Conservation (phyloP, 805 yeast species). For the Teunomyces funiuensis region DNA sequence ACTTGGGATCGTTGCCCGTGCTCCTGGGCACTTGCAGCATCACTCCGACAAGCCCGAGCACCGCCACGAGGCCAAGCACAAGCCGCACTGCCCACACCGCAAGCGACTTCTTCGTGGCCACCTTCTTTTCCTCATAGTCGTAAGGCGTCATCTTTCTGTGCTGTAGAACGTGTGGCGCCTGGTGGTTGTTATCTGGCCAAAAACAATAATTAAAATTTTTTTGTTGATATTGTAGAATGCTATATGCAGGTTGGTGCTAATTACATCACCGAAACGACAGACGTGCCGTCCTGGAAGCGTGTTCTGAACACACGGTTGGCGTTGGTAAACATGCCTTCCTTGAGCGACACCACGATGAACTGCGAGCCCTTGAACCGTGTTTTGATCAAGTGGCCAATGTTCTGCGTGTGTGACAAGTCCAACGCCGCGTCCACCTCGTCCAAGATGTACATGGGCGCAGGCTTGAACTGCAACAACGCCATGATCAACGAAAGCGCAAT, state of each 20-base stretch:
- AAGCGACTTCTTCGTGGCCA: neutral
- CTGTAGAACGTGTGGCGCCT: constrained; percentile 7
- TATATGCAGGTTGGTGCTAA: constrained; percentile 6
- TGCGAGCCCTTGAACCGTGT: constrained; percentile 95
- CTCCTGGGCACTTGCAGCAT: constrained; percentile 1
- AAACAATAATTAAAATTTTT: constrained; percentile 1
- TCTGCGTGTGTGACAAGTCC: constrained; percentile 95
- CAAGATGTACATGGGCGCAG: constrained; percentile 97
- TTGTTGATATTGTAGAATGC: constrained; percentile 1
- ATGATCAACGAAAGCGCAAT: constrained; percentile 89
- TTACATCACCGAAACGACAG: constrained; percentile 77
- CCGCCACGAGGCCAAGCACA: neutral
- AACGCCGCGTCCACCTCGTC: constrained; percentile 99
- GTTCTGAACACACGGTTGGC: constrained; percentile 94
- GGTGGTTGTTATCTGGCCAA: neutral
- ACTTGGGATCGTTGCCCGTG: constrained; percentile 8
- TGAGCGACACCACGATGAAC: constrained; percentile 92
- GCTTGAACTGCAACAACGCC: constrained; percentile 90
- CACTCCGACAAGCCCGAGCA: neutral
- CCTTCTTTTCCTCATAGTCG: constrained; percentile 16
- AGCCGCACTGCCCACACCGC: neutral
- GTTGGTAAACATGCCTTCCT: constrained; percentile 97
- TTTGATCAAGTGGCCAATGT: constrained; percentile 93
- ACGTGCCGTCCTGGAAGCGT: constrained; percentile 94
- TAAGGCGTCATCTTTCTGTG: constrained; percentile 24